These are phyloP conservation scores for Spatholobus suberectus DNA, from an alignment of 306 rosid genomes.

Conservation along the genomic window DNA sequence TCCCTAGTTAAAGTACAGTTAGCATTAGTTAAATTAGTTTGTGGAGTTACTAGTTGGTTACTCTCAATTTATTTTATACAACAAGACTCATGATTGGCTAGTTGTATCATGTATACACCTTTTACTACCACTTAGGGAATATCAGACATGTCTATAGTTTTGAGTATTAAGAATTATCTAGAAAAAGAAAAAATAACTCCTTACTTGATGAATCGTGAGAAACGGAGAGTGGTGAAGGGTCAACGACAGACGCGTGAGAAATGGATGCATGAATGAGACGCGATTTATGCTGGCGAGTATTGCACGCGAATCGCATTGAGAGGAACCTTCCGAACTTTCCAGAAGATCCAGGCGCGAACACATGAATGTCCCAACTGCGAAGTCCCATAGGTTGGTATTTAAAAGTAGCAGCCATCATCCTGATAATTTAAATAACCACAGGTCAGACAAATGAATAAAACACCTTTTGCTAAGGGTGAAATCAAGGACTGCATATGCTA, in stretches of 20 bases:
- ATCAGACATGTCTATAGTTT: neutral
- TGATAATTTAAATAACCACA: constrained; percentile 32
- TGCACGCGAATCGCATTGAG: constrained; percentile 36
- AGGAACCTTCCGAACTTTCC: constrained; percentile 37
- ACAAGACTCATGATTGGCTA: no score
- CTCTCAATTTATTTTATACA: neutral
- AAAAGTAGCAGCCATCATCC: constrained; percentile 49
- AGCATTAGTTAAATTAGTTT: neutral
- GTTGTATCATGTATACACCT: no score
- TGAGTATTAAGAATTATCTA: neutral
- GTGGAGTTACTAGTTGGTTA: no score
- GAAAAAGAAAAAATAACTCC: neutral
- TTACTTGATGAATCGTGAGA: constrained; percentile 41
- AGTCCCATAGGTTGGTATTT: constrained; percentile 44
- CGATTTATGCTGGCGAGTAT: constrained; percentile 17
- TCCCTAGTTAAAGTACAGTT: neutral
- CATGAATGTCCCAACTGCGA: constrained; percentile 31
- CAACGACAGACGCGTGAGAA: constrained; percentile 37
- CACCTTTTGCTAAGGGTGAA: no score
- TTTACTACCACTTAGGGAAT: neutral
- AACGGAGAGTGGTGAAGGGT: constrained; percentile 38
- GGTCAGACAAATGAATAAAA: neutral
- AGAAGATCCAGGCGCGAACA: constrained; percentile 17
- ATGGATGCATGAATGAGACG: constrained; percentile 30
- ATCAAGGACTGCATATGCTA: neutral